A percentile compares a stretch with the other conserved stretches of the same genome.
These are phyloP conservation scores for Nemania sp. DNA, from an alignment of 2,329 filamentous ascomycete species.

Conservation along the genomic window DNA sequence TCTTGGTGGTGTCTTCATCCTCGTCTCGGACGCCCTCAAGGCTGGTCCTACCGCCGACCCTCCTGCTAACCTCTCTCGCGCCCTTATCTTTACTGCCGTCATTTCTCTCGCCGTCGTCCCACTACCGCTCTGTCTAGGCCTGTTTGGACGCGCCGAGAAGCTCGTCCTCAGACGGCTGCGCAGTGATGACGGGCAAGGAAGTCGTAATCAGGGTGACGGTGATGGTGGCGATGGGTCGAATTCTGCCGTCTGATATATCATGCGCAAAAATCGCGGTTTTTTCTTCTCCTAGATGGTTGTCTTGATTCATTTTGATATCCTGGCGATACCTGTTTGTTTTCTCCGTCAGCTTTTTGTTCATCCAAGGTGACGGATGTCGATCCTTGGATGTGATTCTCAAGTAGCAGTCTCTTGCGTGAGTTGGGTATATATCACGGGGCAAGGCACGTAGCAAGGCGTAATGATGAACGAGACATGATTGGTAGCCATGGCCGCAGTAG, in stretches of 20 bases:
- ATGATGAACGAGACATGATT: no score
- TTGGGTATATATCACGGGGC: no score
- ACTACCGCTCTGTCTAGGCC: slow-evolving; percentile 68
- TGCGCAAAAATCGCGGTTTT: no score
- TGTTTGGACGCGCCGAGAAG: slow-evolving; percentile 64
- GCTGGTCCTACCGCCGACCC: slow-evolving; percentile 56
- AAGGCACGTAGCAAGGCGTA: no score
- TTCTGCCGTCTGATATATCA: not conserved
- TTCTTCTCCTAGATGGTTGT: no score
- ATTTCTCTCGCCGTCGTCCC: slow-evolving; percentile 67
- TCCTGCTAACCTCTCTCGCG: slow-evolving; percentile 71
- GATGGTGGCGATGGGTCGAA: not conserved
- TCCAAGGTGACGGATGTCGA: no score
- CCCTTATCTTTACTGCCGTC: slow-evolving; percentile 79
- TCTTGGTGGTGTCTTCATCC: slow-evolving; percentile 80
- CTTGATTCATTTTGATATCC: no score
- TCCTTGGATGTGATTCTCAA: no score
- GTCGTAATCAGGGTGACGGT: not conserved
- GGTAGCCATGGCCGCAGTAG: no score
- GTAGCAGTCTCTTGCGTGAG: no score
- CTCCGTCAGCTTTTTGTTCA: no score
- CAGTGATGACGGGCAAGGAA: slow-evolving; percentile 43
- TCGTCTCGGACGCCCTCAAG: slow-evolving; percentile 77
- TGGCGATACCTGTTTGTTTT: no score
- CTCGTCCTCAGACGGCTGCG: slow-evolving; percentile 54